Percentiles rank a stretch among this genome's conserved stretches.
Evolutionary conservation across 257 asterid species (phyloP).

Genomic region (Paraleonurus japonicus): DNA sequence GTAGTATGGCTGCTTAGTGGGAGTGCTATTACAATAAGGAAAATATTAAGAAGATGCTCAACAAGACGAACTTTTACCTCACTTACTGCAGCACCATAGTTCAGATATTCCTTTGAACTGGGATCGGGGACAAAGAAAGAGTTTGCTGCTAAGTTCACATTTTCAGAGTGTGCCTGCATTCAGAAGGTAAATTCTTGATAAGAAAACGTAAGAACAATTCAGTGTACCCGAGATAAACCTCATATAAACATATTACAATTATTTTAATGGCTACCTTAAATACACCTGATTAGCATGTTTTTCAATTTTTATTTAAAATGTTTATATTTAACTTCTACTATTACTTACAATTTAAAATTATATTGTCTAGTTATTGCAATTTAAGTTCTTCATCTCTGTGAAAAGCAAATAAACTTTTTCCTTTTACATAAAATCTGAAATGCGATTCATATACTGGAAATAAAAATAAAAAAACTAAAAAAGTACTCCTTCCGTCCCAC

Average conservation of each 20-base stretch:
- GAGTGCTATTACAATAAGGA: neutral
- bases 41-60: neutral
- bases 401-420: neutral
- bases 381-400: neutral
- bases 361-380: neutral
- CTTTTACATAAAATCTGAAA: neutral
- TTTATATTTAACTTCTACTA: neutral
- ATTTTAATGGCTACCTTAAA: neutral
- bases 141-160: conserved; percentile 22
- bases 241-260: neutral
- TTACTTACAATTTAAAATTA: neutral
- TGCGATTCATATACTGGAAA: neutral
- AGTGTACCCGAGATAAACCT: neutral
- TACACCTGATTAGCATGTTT: neutral
- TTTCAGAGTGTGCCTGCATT: conserved; percentile 23
- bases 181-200: neutral
- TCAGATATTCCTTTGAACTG: neutral
- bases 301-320: neutral
- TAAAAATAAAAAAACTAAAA: too few relatives aligned
- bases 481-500: too few relatives aligned
- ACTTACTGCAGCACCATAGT: conserved; percentile 26
- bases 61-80: conserved; percentile 11
- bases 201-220: neutral
- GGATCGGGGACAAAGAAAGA: conserved; percentile 22
- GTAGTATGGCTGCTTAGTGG: neutral